Percentiles rank a stretch among this genome's conserved stretches.
These are phyloP conservation scores for Fraxinus sp. DNA, from an alignment of 305 asterid genomes.

Conservation along the genomic window DNA sequence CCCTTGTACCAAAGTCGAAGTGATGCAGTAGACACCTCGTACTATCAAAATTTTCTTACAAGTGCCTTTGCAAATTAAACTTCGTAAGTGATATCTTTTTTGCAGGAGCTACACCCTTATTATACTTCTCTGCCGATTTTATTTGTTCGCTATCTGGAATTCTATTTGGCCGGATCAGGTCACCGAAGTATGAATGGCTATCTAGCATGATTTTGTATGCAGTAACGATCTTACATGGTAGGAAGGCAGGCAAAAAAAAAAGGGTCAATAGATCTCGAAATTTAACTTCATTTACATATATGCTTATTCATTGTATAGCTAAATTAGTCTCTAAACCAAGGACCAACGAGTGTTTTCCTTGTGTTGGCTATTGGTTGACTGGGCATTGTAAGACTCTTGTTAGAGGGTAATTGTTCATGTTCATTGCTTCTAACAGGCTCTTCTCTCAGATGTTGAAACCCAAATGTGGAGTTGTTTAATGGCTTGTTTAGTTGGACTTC, in stretches of 20 bases:
- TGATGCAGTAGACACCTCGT: neutral
- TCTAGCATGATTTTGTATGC: neutral
- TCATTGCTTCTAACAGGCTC: neutral
- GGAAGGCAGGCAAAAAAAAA: neutral
- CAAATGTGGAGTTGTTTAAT: neutral
- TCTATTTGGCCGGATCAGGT: neutral
- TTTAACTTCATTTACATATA: neutral
- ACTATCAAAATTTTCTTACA: neutral
- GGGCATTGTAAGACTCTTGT: neutral
- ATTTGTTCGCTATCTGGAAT: neutral
- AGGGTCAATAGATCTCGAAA: neutral
- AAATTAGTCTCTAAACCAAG: neutral
- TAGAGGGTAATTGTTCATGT: neutral
- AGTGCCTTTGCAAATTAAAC: neutral
- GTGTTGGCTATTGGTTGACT: neutral
- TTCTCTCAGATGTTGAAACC: neutral
- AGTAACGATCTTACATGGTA: neutral
- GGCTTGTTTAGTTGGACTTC: neutral
- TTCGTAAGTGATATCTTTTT: neutral
- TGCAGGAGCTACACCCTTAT: neutral
- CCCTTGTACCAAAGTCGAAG: neutral
- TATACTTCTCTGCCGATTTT: neutral
- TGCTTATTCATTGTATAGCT: neutral
- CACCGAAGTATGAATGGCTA: neutral
- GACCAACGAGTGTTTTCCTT: neutral